Conservation (phyloP, 2,329 filamentous ascomycete species). For the Botrytis cinerea region DNA sequence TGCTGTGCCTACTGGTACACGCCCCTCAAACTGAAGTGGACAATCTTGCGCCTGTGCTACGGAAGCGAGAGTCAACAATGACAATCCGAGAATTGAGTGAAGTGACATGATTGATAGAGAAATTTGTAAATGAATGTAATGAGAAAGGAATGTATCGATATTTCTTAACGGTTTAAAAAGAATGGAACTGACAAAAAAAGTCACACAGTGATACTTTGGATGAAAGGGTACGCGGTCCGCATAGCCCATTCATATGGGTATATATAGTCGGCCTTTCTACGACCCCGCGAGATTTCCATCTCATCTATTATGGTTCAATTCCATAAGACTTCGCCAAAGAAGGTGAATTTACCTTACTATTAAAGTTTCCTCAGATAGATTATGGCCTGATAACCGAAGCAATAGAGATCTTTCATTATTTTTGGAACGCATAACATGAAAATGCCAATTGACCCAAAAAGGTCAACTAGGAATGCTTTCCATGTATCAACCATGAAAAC, state of each 20-base stretch:
- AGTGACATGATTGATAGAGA: constrained; percentile 23
- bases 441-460: neutral
- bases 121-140: constrained; percentile 1
- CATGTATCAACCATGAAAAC: neutral
- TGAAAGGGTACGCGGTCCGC: constrained; percentile 15
- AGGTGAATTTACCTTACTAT: neutral
- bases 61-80: constrained; percentile 29
- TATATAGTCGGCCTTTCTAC: neutral
- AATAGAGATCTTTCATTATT: neutral
- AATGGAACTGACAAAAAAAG: constrained; percentile 4
- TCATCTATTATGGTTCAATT: constrained; percentile 1
- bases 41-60: constrained; percentile 41
- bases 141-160: neutral
- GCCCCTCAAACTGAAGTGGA: constrained; percentile 50
- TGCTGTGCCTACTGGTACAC: constrained; percentile 46
- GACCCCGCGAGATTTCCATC: neutral
- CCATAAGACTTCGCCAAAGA: neutral
- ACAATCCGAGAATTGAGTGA: constrained; percentile 20
- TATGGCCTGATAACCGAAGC: neutral
- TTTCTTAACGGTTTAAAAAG: neutral
- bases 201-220: constrained; percentile 18
- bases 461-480: neutral
- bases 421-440: neutral
- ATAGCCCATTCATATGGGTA: neutral
- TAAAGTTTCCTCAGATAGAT: constrained; percentile 5